Percentiles rank a stretch among this genome's conserved stretches.
Conservation (phyloP, 2,329 filamentous ascomycete species). For the Fusarium cyanostomum region DNA sequence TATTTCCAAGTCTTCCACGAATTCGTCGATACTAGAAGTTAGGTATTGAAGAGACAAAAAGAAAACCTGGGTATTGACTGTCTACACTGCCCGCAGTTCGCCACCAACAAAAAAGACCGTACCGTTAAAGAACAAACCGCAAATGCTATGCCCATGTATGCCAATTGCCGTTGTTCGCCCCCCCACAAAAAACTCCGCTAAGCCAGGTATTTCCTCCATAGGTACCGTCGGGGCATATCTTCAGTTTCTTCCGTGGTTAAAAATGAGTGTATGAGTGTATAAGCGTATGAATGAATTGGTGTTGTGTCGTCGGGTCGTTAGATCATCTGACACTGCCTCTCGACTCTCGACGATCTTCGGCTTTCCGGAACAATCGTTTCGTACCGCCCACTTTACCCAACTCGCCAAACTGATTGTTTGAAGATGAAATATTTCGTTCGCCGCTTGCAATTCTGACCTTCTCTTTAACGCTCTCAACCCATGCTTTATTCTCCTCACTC, state of each 20-base stretch:
- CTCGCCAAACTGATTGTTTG: slow-evolving; percentile 66
- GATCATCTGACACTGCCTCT: slow-evolving; percentile 34
- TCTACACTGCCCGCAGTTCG: slow-evolving; percentile 41
- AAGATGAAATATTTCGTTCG: slow-evolving; percentile 54
- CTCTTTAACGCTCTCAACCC: slow-evolving; percentile 86
- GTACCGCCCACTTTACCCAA: slow-evolving; percentile 77
- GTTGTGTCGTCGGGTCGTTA: slow-evolving; percentile 5
- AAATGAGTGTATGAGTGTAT: slow-evolving; percentile 10
- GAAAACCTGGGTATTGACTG: slow-evolving; percentile 47
- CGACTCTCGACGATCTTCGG: slow-evolving; percentile 41
- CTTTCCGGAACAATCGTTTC: slow-evolving; percentile 71
- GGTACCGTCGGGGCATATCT: slow-evolving; percentile 33
- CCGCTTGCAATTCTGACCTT: slow-evolving; percentile 77
- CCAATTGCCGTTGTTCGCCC: slow-evolving; percentile 28
- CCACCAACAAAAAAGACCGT: slow-evolving; percentile 32
- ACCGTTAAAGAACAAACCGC: slow-evolving; percentile 28
- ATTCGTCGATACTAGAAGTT: not conserved
- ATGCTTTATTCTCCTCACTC: slow-evolving; percentile 77
- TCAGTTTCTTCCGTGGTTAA: slow-evolving; percentile 23
- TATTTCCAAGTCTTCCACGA: not conserved
- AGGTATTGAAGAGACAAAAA: slow-evolving; percentile 28
- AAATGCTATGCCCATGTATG: slow-evolving; percentile 39
- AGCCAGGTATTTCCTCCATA: slow-evolving; percentile 34
- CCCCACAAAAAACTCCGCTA: slow-evolving; percentile 42
- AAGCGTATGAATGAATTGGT: slow-evolving; percentile 15